Evolutionary conservation across 2,329 filamentous ascomycete genomes (phyloP).

Genomic region (Colletotrichum sp.): DNA sequence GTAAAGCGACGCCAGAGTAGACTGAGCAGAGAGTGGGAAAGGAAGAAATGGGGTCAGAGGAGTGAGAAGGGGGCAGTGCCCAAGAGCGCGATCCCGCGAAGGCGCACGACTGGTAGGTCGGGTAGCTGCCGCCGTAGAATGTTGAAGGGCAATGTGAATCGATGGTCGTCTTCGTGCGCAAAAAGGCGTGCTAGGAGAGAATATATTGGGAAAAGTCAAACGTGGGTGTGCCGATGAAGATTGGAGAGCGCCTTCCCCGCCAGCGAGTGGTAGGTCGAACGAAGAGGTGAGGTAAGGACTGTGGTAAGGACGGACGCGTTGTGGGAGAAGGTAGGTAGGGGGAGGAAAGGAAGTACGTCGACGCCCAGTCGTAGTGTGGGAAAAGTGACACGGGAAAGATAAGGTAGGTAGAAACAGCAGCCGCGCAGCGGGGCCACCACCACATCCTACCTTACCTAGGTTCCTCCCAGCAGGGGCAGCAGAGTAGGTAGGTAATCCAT

Average conservation of each 20-base stretch:
- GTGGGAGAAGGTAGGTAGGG: too few relatives aligned
- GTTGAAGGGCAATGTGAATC: neutral
- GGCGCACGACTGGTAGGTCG: neutral
- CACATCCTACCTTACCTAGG: too few relatives aligned
- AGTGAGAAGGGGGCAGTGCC: neutral
- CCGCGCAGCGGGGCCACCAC: neutral
- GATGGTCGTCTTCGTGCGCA: neutral
- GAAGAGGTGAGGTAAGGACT: neutral
- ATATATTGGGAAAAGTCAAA: neutral
- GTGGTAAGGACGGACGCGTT: neutral
- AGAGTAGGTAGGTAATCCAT: neutral
- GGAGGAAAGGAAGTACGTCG: too few relatives aligned
- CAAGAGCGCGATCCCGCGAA: neutral
- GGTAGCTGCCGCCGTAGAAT: neutral
- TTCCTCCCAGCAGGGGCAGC: neutral
- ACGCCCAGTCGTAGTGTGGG: too few relatives aligned
- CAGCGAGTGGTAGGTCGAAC: neutral
- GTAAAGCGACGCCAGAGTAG: neutral
- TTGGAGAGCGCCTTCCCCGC: neutral
- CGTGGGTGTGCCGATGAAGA: neutral
- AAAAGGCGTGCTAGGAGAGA: neutral
- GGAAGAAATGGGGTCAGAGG: neutral
- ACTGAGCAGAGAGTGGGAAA: neutral
- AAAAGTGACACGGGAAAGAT: neutral
- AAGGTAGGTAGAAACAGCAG: neutral